These are phyloP conservation scores for Tilletia walkeri DNA, from an alignment of 1,284 basidiomycete species.

Conservation along the genomic window DNA sequence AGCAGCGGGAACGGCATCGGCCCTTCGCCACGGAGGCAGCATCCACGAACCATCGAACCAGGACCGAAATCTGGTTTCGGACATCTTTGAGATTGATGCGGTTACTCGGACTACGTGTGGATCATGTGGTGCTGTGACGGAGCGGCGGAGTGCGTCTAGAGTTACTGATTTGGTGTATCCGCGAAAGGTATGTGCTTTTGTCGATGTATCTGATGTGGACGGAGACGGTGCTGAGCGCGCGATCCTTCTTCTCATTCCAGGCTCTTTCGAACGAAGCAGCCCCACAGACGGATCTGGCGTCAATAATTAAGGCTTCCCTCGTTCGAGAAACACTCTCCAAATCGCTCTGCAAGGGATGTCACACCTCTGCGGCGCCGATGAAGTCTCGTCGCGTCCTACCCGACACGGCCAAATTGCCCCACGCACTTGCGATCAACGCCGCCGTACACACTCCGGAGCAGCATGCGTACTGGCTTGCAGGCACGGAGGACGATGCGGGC, in stretches of 20 bases:
- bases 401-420: conserved; percentile 63
- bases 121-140: conserved; percentile 73
- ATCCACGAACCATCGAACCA: conserved; percentile 1
- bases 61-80: conserved; percentile 65
- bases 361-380: conserved; percentile 70
- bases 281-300: conserved; percentile 65
- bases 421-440: conserved; percentile 84
- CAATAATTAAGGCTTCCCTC: conserved; percentile 73
- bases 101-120: conserved; percentile 73
- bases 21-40: conserved; percentile 8
- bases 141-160: conserved; percentile 35
- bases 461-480: conserved; percentile 73
- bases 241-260: conserved; percentile 10
- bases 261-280: conserved; percentile 62
- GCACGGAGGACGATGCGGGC: conserved; percentile 2
- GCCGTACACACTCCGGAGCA: conserved; percentile 75
- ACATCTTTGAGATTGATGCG: conserved; percentile 74
- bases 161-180: conserved; percentile 82
- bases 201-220: too few species aligned
- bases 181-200: conserved; percentile 59
- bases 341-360: conserved; percentile 77
- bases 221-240: not conserved
- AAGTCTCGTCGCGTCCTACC: conserved; percentile 71
- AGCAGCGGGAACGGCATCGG: conserved; percentile 4
- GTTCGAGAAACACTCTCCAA: conserved; percentile 79